Conservation (phyloP, 805 yeast genomes). For the Candida takata region DNA sequence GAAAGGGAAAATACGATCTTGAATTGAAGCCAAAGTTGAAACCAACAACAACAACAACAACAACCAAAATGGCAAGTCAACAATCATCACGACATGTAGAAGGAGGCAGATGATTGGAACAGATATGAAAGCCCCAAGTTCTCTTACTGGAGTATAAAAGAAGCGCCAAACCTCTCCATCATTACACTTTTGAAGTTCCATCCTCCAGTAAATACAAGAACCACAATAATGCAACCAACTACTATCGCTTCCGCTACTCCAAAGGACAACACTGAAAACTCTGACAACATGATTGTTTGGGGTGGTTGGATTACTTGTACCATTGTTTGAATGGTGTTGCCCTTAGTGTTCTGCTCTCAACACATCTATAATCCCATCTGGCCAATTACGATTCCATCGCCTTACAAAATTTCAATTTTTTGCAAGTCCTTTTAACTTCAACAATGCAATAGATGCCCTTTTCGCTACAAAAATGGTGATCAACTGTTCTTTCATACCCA, state of each 20-base stretch:
- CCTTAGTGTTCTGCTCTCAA: background rate
- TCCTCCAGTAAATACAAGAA: background rate
- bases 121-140: background rate
- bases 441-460: too few species aligned
- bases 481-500: too few species aligned
- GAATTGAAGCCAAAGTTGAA: background rate
- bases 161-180: background rate
- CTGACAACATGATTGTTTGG: slow-evolving; percentile 5
- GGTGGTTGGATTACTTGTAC: slow-evolving; percentile 10
- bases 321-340: slow-evolving; percentile 5
- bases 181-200: background rate
- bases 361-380: too few species aligned
- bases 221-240: slow-evolving; percentile 8
- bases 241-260: slow-evolving; percentile 8
- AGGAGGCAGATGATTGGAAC: too few species aligned
- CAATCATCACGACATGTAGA: background rate
- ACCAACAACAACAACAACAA: background rate
- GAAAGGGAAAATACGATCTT: background rate
- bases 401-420: too few species aligned
- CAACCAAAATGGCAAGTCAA: background rate
- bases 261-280: slow-evolving; percentile 9
- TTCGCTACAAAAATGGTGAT: too few species aligned
- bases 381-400: too few species aligned
- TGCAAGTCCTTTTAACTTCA: too few species aligned
- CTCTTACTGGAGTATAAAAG: background rate